Evolutionary conservation across 257 asterid species (phyloP).

Genomic region (Fraxinus excelsior): DNA sequence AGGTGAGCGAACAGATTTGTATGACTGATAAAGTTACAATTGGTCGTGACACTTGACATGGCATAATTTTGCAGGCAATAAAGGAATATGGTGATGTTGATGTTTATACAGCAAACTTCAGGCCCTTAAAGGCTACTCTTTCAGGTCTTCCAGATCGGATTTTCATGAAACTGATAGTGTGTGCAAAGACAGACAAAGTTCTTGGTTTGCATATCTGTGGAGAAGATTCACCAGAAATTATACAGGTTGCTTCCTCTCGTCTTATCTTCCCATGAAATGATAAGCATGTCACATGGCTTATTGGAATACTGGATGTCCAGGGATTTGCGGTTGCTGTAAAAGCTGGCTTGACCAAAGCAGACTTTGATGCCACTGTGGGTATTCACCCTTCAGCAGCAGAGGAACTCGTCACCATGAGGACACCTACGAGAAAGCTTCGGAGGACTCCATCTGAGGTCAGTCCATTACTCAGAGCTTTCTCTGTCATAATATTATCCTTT

Average conservation of each 20-base stretch:
- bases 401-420: conserved; percentile 96
- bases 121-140: conserved; percentile 89
- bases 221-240: conserved; percentile 92
- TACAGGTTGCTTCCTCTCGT: conserved; percentile 59
- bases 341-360: conserved; percentile 92
- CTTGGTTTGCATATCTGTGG: conserved; percentile 94
- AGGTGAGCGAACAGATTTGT: conserved; percentile 46
- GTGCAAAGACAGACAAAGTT: conserved; percentile 83
- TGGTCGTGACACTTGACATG: conserved; percentile 22
- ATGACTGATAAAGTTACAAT: conserved; percentile 18
- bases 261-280: background rate
- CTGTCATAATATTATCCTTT: background rate
- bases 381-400: conserved; percentile 96
- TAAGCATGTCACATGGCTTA: conserved; percentile 9
- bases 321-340: conserved; percentile 93
- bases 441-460: conserved; percentile 66
- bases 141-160: conserved; percentile 94
- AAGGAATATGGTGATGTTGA: conserved; percentile 77
- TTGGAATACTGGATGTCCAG: conserved; percentile 40
- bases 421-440: conserved; percentile 77
- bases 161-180: conserved; percentile 84
- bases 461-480: conserved; percentile 10
- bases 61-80: conserved; percentile 52
- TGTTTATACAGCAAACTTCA: conserved; percentile 79
- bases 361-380: conserved; percentile 91